A percentile compares a stretch with the other conserved stretches of the same genome.
phyloP scores from a whole-genome alignment of 2,329 filamentous ascomycete genomes.

The Fusarium phyllophilum region DNA sequence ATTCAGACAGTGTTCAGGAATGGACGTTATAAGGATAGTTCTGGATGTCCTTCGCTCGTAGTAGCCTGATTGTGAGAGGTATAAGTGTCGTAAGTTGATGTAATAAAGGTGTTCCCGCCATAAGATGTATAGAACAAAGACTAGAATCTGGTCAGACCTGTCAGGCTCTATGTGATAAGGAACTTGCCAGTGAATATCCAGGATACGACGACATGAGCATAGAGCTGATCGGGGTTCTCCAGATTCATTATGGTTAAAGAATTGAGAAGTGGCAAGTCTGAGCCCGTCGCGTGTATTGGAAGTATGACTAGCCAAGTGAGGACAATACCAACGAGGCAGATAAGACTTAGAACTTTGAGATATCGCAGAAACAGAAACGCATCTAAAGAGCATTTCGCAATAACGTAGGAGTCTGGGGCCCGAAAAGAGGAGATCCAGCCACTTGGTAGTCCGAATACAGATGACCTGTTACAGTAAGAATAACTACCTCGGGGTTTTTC shows the following conservation, averaged over 20 bases:
- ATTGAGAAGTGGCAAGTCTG: background rate
- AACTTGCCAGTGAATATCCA: background rate
- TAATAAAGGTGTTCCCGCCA: background rate
- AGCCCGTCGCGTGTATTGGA: background rate
- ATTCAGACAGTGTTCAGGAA: background rate
- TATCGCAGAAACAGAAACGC: background rate
- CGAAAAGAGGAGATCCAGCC: background rate
- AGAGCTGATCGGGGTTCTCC: fast-evolving
- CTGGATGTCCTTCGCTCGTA: background rate
- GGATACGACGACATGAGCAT: background rate
- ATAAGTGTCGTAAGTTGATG: background rate
- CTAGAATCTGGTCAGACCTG: background rate
- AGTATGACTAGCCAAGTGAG: background rate
- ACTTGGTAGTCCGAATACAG: fast-evolving
- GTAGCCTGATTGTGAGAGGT: background rate
- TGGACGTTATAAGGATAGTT: fast-evolving
- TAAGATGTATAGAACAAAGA: fast-evolving
- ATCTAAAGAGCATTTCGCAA: background rate
- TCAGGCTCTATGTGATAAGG: fast-evolving
- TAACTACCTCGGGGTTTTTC: fast-evolving
- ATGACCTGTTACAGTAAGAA: background rate
- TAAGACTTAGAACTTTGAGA: background rate
- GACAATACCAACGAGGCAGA: background rate
- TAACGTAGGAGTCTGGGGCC: background rate
- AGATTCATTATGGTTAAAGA: background rate